Percentiles rank a stretch among this genome's conserved stretches.
Evolutionary conservation across 306 rosid species (phyloP).

Genomic region (Psophocarpus tetragonolobus): DNA sequence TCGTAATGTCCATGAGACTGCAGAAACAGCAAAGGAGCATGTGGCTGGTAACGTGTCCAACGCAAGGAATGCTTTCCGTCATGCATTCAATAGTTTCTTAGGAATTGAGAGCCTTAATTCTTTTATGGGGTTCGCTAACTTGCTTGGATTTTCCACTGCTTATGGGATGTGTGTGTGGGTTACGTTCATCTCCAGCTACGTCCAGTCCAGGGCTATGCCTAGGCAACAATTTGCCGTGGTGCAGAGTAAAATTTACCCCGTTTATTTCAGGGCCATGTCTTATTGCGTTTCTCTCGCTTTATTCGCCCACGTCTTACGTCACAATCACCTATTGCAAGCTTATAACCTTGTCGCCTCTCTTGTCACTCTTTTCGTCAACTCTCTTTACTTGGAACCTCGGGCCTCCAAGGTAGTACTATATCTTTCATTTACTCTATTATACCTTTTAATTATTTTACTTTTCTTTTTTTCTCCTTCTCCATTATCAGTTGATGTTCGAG

Average conservation of each 20-base stretch:
- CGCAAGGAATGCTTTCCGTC: not conserved
- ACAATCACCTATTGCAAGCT: conserved; percentile 40
- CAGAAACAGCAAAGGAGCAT: conserved; percentile 26
- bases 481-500: conserved; percentile 69
- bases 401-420: conserved; percentile 60
- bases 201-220: conserved; percentile 52
- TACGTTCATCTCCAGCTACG: conserved; percentile 69
- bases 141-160: conserved; percentile 63
- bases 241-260: conserved; percentile 85
- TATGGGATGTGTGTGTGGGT: conserved; percentile 79
- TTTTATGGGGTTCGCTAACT: conserved; percentile 20
- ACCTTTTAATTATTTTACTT: not conserved
- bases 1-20: conserved; percentile 6
- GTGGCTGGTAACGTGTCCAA: conserved; percentile 35
- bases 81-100: not conserved
- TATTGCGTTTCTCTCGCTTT: conserved; percentile 51
- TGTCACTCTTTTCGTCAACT: conserved; percentile 45
- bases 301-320: conserved; percentile 46
- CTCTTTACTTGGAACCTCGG: conserved; percentile 75
- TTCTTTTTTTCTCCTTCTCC: not conserved
- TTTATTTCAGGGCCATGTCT: conserved; percentile 67
- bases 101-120: not conserved
- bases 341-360: conserved; percentile 53
- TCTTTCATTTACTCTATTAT: no score
- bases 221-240: conserved; percentile 80